A percentile compares a stretch with the other conserved stretches of the same genome.
Conservation (phyloP, 352 stramenopile species). For the Phytophthora rubi region DNA sequence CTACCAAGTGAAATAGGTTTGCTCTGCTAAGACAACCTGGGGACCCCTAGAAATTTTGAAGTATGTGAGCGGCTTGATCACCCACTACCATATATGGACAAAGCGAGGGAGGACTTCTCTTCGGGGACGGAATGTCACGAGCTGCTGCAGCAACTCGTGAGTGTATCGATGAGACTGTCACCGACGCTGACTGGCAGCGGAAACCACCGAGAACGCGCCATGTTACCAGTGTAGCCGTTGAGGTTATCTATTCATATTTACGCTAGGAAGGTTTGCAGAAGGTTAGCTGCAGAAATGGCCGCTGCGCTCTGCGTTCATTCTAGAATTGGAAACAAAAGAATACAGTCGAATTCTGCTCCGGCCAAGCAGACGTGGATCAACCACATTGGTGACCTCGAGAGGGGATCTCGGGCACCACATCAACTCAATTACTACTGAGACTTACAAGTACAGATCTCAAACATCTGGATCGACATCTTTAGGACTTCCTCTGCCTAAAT, state of each 20-base stretch:
- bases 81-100: no score
- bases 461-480: no score
- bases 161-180: not conserved
- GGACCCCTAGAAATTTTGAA: no score
- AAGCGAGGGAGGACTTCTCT: no score
- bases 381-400: conserved; percentile 7
- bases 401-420: not conserved
- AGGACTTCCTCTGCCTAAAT: no score
- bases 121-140: not conserved
- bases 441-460: no score
- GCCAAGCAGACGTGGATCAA: conserved; percentile 17
- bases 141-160: not conserved
- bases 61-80: no score
- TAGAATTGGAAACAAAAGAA: conserved; percentile 6
- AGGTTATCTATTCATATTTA: not conserved
- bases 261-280: not conserved
- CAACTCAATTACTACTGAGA: no score
- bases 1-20: no score
- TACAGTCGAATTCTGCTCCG: conserved; percentile 19
- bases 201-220: not conserved
- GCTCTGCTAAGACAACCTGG: no score
- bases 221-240: not conserved
- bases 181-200: not conserved
- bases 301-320: conserved; percentile 9
- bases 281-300: not conserved